phyloP scores from a whole-genome alignment of 805 yeast species.

The Clavispora fructus region DNA sequence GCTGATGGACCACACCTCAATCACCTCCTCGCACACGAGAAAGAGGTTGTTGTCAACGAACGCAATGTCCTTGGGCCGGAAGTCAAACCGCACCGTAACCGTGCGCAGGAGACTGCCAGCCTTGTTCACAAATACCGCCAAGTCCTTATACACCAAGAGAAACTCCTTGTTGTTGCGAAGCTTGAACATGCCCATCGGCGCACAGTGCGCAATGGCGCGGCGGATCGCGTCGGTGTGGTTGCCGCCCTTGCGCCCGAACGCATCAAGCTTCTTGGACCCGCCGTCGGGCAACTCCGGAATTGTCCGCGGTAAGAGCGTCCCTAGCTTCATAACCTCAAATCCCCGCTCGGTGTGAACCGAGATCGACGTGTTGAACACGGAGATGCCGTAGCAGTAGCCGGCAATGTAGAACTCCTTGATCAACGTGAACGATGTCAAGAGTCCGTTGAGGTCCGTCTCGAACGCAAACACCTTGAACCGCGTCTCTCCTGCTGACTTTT shows the following conservation, averaged over 20 bases:
- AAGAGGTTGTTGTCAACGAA: conserved; percentile 30
- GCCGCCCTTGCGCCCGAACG: conserved; percentile 20
- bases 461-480: conserved; percentile 56
- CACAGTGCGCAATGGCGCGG: conserved; percentile 32
- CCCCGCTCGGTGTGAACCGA: conserved; percentile 65
- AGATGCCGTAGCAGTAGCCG: conserved; percentile 55
- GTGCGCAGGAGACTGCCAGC: conserved; percentile 48
- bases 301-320: conserved; percentile 50
- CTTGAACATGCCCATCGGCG: conserved; percentile 61
- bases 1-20: conserved; percentile 63
- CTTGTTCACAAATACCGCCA: conserved; percentile 61
- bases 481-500: conserved; percentile 42
- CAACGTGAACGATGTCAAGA: conserved; percentile 32
- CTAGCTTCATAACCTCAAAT: conserved; percentile 58
- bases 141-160: conserved; percentile 62
- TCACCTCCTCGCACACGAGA: conserved; percentile 56
- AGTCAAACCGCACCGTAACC: conserved; percentile 39
- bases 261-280: conserved; percentile 23
- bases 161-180: conserved; percentile 50
- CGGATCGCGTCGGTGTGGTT: conserved; percentile 34
- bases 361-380: conserved; percentile 61
- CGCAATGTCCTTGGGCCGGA: conserved; percentile 32
- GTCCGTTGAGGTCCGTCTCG: conserved; percentile 50
- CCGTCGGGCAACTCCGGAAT: conserved; percentile 46
- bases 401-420: conserved; percentile 45